Evolutionary conservation across 2,329 filamentous ascomycete species (phyloP), one percentile per base, ranked within the genome.

Genomic region (Ascochyta fabae): DNA sequence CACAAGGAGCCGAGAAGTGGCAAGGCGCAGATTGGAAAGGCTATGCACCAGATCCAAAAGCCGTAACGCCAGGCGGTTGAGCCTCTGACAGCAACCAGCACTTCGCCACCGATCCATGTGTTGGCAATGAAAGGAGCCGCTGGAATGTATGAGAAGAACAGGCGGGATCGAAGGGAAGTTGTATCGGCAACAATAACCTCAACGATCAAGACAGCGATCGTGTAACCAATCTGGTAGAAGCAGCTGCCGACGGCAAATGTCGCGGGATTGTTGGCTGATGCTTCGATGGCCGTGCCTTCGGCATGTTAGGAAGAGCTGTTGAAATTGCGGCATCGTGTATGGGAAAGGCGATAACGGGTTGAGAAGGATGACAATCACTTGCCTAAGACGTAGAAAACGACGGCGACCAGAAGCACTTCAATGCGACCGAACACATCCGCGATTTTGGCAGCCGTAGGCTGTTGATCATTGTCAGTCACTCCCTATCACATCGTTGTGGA

Each of bases 141-240:
- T 7, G 64, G 65, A 15, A 88, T 75, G 65, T 87, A 89, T 43
- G 83, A 86, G 77, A 88, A 88, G 62, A 89, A 77, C 8, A 89
- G 77, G 66, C 87, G 85, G 10, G 84, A 79, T 13, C 85, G 82
- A 6, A 85, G 82, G 1, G 86, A 88, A 2, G 86, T 87, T 24
- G 86, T 79, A 61, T 89, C 87, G 40, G 81, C 86, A 41, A 89
- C 77, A 56, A 89, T 81, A 64, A 89, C 84, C 70, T 89, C 85
- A 22, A 88, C 79, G 1, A 89, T 78, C 12, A 89, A 75, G 16
- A 86, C 77, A 24, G 88, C 77, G 62, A 80, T 80, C 10, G 86
- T 88, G 67, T 86, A 88, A 44, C 87, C 87, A n/a, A 88, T 78
- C 49, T 69, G 55, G 13, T 62, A 62, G 19, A 62, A 44, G 35